These are phyloP conservation scores for Chaetomium sp. DNA, from an alignment of 2,329 filamentous ascomycete genomes.

Conservation along the genomic window DNA sequence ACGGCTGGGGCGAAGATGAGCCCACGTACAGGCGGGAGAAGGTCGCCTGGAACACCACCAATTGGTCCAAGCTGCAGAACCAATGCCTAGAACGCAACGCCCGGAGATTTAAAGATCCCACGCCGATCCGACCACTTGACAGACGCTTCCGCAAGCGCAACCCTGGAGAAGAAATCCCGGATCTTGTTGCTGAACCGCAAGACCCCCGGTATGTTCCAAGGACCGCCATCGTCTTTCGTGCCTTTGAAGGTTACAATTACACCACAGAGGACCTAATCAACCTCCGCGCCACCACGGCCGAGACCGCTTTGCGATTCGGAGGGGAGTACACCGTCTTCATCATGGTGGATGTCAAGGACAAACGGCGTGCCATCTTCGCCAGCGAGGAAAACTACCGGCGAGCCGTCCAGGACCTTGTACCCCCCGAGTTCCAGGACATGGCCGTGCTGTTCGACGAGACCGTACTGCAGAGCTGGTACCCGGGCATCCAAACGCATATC, in stretches of 20 bases:
- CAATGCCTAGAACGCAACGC: conserved; percentile 1
- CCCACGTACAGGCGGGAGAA: not conserved
- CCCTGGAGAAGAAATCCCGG: not conserved
- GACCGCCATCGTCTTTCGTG: conserved; percentile 6
- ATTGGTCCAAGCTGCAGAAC: conserved; percentile 5
- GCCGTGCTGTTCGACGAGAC: conserved; percentile 4
- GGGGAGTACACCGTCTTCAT: conserved; percentile 8
- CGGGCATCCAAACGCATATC: not conserved
- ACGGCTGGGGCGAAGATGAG: conserved; percentile 6
- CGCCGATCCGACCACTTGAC: not conserved
- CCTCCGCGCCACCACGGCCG: conserved; percentile 2
- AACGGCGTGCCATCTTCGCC: not conserved
- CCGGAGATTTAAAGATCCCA: not conserved
- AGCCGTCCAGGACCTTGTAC: conserved; percentile 1
- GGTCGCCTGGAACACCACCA: not conserved
- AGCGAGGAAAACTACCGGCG: conserved; percentile 5
- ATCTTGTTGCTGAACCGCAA: not conserved
- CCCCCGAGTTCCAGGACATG: not conserved
- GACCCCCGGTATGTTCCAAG: not conserved
- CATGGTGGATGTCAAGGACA: conserved; percentile 6
- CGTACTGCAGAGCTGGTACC: conserved; percentile 6
- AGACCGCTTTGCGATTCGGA: not conserved
- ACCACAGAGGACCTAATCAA: not conserved
- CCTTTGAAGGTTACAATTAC: conserved; percentile 5
- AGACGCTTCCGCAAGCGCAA: conserved; percentile 3